A percentile compares a stretch with the other conserved stretches of the same genome.
Evolutionary conservation across 2,329 filamentous ascomycete species (phyloP).

Genomic region (Colletotrichum salicis): DNA sequence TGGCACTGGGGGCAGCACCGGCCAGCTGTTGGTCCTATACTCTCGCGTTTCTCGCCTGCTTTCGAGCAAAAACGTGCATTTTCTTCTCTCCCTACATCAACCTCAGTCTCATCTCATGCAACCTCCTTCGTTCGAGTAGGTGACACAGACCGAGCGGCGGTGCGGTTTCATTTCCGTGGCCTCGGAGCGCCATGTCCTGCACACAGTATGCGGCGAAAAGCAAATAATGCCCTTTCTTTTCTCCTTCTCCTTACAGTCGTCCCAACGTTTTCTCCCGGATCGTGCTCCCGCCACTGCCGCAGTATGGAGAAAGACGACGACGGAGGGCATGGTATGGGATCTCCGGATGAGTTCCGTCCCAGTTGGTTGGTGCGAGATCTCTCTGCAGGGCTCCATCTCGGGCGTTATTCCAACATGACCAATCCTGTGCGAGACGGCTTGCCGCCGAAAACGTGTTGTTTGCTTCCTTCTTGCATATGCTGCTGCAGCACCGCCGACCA

Average conservation of each 20-base stretch:
- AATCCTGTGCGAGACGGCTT: neutral
- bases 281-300: neutral
- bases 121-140: neutral
- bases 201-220: neutral
- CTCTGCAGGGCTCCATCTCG: neutral
- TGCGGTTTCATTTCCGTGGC: neutral
- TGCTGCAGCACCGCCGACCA: neutral
- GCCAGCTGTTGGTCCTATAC: neutral
- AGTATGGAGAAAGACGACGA: neutral
- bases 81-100: neutral
- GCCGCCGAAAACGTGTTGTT: slow-evolving; percentile 11
- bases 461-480: slow-evolving; percentile 7
- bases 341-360: neutral
- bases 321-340: neutral
- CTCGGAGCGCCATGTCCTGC: neutral
- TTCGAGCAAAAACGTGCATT: neutral
- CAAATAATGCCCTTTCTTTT: neutral
- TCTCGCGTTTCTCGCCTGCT: neutral
- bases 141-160: neutral
- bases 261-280: neutral
- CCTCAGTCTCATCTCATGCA: neutral
- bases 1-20: neutral
- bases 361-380: neutral
- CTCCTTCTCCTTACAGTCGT: neutral
- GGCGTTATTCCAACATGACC: slow-evolving; percentile 1